Evolutionary conservation across 1,284 basidiomycete species (phyloP).

Genomic region (Cutaneotrichosporon sp.): DNA sequence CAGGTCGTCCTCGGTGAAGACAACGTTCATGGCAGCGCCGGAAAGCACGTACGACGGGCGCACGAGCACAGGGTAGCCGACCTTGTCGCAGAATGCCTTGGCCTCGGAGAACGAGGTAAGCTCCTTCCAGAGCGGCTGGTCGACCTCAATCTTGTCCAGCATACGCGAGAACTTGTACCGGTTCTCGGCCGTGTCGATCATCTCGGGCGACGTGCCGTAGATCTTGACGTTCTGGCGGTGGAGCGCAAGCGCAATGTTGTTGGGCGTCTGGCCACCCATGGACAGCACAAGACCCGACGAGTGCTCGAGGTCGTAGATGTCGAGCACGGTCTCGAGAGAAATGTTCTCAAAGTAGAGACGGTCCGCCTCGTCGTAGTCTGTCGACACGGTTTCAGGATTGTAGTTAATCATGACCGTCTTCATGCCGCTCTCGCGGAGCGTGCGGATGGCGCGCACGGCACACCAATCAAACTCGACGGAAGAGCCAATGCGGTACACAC

Average conservation of each 20-base stretch:
- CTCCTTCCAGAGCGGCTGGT: conserved; percentile 97
- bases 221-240: conserved; percentile 96
- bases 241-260: conserved; percentile 93
- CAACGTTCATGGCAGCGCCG: conserved; percentile 99
- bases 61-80: conserved; percentile 92
- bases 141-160: conserved; percentile 93
- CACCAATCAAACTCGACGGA: conserved; percentile 99
- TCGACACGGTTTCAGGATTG: conserved; percentile 98
- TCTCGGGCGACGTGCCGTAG: conserved; percentile 96
- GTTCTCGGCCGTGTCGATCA: conserved; percentile 99
- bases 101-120: conserved; percentile 87
- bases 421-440: conserved; percentile 85
- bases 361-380: conserved; percentile 98
- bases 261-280: conserved; percentile 98
- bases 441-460: conserved; percentile 93
- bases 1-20: conserved; percentile 86
- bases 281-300: conserved; percentile 89
- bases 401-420: conserved; percentile 99
- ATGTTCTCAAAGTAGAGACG: conserved; percentile 99
- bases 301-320: conserved; percentile 90
- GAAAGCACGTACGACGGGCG: conserved; percentile 97
- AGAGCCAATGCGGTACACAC: conserved; percentile 96
- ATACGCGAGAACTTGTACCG: conserved; percentile 99
- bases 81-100: conserved; percentile 76
- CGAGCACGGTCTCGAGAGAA: conserved; percentile 89